Base-by-base conservation (phyloP, 1,139 yeast genomes). In the Candida tropicalis region DNA sequence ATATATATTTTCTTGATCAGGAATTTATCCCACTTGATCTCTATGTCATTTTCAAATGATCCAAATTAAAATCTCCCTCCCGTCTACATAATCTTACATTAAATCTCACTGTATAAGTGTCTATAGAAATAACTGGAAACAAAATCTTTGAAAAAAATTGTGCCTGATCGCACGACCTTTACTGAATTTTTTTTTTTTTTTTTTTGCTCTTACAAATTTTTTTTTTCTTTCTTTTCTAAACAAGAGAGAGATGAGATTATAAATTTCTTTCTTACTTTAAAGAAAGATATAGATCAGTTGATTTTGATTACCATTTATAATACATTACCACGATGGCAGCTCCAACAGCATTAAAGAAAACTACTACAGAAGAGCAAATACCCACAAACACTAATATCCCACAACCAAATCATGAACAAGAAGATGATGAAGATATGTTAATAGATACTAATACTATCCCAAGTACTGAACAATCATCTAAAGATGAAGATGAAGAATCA, bases 341-440 rank as follows among this genome's bases (percentile, higher is more conserved):
- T 27, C 93, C 93, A 39, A 86, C 93, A 44, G 90, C 82, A 40
- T 56, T 72, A 35, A 75, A 68, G 53, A 58, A 57, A 38, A 18
- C 39, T 6, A 12, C 43, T 17, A 42, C 41, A 25, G 39, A 40
- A 20, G 35, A 31, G n/a, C 40, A 40, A 20, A 15, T 24, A 39
- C 31, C 42, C 46, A 5, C 32, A 36, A 8, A 32, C 24, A 16
- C 38, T 38, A 43, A 45, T 41, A 42, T 44, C 31, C 43, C 28
- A 33, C 18, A 24, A 32, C 24, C 16, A 28, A 27, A 34, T 11
- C 23, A 26, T 31, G 45, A 45, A n/a, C n/a, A n/a, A 28, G 62
- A 55, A 16, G 67, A 57, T 16, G 84, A 77, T 32, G 89, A 82
- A 45, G 93, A 84, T 32, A 78, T 88, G 58, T 67, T 88, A 55